Conservation (phyloP, 176 grass and related monocot genomes). For the Melocanna baccifera region DNA sequence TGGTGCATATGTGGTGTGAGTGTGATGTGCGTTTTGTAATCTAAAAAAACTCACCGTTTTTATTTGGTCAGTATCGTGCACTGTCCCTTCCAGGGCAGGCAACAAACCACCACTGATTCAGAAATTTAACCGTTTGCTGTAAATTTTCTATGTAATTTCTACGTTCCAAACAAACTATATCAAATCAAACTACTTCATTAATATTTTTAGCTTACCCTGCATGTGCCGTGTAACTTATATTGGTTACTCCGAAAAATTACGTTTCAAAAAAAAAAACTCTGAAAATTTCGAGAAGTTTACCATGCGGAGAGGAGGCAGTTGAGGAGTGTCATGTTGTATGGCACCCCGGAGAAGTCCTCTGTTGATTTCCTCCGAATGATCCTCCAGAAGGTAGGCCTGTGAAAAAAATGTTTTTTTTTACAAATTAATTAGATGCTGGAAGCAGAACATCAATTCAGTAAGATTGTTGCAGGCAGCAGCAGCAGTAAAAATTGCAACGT, state of each 20-base stretch:
- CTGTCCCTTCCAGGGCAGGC: neutral
- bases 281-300: slow-evolving; percentile 30
- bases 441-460: neutral
- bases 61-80: neutral
- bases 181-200: neutral
- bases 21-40: no score
- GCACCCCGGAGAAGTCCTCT: slow-evolving; percentile 90
- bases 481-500: neutral
- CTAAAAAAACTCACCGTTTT: neutral
- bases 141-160: neutral
- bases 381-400: slow-evolving; percentile 84
- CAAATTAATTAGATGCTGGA: neutral
- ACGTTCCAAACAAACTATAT: neutral
- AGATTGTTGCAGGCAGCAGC: neutral
- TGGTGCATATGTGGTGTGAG: no score
- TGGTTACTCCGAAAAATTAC: no score
- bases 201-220: neutral
- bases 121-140: neutral
- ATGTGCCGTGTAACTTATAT: no score
- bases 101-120: neutral
- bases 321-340: slow-evolving; percentile 92
- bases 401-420: neutral
- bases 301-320: slow-evolving; percentile 98
- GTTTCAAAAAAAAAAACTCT: no score
- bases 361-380: slow-evolving; percentile 68